Conservation (phyloP, 352 stramenopile genomes). For the Pythium pyrilobum region DNA sequence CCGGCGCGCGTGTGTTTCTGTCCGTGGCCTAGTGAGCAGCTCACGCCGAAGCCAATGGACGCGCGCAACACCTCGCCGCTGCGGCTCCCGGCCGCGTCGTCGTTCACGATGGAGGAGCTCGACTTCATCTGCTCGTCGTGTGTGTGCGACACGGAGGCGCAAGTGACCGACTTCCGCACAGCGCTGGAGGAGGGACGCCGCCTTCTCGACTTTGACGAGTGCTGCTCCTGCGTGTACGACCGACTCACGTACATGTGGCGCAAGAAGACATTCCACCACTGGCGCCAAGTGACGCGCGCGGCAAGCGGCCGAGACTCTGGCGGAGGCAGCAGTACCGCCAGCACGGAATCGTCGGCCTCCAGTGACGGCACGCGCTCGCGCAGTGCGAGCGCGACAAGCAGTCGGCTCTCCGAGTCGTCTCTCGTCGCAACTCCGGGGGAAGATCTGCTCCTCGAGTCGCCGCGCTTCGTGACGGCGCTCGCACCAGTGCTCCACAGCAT, state of each 20-base stretch:
- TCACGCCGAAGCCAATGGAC: not conserved
- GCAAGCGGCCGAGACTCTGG: not conserved
- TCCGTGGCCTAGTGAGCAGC: not conserved
- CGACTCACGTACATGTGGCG: conserved; percentile 68
- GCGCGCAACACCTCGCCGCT: conserved; percentile 17
- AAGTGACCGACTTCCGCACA: conserved; percentile 29
- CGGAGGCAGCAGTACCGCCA: too few relatives aligned
- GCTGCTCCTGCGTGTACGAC: conserved; percentile 64
- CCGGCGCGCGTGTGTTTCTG: not conserved
- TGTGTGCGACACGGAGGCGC: conserved; percentile 41
- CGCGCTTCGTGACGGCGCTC: conserved; percentile 14
- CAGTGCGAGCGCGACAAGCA: not conserved
- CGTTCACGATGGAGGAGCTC: conserved; percentile 54
- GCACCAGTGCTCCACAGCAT: conserved; percentile 43
- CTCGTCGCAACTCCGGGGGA: not conserved
- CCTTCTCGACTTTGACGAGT: conserved; percentile 33
- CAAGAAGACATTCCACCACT: conserved; percentile 78
- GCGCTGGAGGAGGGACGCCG: conserved; percentile 21
- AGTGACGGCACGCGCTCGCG: conserved; percentile 3
- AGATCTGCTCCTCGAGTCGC: not conserved
- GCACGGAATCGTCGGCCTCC: not conserved
- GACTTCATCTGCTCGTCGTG: conserved; percentile 56
- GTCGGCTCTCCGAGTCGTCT: not conserved
- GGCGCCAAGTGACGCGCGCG: conserved; percentile 38
- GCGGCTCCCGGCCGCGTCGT: conserved; percentile 16